Conservation (phyloP, 352 stramenopile genomes). For the Phytophthora brassicae region DNA sequence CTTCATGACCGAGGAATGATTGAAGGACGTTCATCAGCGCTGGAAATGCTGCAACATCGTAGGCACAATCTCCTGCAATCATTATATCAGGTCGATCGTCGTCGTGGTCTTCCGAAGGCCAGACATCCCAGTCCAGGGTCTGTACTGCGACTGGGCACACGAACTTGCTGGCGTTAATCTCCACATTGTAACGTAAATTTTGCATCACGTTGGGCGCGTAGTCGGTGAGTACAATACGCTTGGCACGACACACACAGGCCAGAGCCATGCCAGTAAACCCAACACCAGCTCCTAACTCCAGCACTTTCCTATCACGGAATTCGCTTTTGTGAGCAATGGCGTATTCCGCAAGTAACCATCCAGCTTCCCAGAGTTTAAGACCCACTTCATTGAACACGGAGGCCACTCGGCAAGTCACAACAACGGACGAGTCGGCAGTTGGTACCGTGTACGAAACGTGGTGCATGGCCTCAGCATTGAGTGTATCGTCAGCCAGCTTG, state of each 20-base stretch:
- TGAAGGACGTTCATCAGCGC: constrained; percentile 58
- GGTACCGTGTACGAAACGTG: constrained; percentile 69
- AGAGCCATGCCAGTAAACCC: constrained; percentile 71
- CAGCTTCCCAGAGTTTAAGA: constrained; percentile 83
- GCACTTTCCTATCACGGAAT: constrained; percentile 52
- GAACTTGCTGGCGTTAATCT: constrained; percentile 60
- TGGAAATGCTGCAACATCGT: constrained; percentile 69
- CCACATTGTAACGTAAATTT: constrained; percentile 81
- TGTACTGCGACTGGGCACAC: constrained; percentile 56
- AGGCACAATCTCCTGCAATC: constrained; percentile 76
- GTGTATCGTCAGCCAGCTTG: constrained; percentile 30
- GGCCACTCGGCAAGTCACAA: constrained; percentile 76
- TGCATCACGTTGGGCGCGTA: constrained; percentile 84
- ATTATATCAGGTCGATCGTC: constrained; percentile 50
- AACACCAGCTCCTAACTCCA: constrained; percentile 76
- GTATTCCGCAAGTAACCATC: constrained; percentile 78
- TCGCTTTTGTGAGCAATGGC: constrained; percentile 50
- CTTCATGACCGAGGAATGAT: constrained; percentile 42
- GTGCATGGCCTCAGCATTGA: constrained; percentile 65
- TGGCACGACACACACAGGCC: constrained; percentile 39
- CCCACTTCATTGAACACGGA: constrained; percentile 84
- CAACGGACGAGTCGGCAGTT: constrained; percentile 6
- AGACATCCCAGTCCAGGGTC: constrained; percentile 73
- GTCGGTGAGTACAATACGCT: constrained; percentile 63
- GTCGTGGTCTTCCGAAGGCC: constrained; percentile 39